Conservation (phyloP, 139 green algal genomes). For the Chlamydomonas sphaeroides region DNA sequence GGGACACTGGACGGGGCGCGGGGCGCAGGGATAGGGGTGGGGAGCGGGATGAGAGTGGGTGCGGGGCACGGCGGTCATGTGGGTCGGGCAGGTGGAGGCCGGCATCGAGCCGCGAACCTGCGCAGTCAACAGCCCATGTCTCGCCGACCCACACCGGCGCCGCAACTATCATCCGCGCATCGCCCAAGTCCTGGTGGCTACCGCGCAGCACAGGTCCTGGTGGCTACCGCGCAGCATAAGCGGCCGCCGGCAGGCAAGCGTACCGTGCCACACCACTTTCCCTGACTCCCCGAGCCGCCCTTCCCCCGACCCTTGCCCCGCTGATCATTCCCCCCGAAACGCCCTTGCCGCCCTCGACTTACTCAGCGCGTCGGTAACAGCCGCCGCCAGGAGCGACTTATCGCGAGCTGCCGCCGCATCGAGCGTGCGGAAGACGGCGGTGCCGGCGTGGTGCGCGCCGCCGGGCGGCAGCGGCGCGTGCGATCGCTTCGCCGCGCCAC, state of each 20-base stretch:
- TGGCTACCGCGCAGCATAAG: too few species aligned
- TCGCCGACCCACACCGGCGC: too few species aligned
- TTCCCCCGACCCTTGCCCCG: too few species aligned
- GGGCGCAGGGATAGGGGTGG: too few species aligned
- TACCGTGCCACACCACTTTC: background rate
- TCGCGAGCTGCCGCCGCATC: background rate
- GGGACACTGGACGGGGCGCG: background rate
- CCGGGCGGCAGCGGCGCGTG: slow-evolving; percentile 3
- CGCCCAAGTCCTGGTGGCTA: too few species aligned
- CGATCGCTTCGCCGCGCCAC: background rate
- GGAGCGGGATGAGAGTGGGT: too few species aligned
- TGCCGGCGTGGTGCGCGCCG: background rate
- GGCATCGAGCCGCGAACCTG: too few species aligned
- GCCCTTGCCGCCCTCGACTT: background rate
- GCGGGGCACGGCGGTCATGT: background rate
- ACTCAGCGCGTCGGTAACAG: slow-evolving; percentile 26
- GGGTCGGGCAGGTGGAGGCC: background rate
- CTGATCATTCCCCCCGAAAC: too few species aligned
- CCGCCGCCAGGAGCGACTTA: slow-evolving; percentile 19
- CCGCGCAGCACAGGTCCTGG: background rate
- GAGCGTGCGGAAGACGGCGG: slow-evolving; percentile 9
- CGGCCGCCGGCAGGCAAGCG: too few species aligned
- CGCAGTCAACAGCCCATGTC: too few species aligned
- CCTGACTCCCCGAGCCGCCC: background rate
- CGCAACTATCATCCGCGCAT: background rate